These are phyloP conservation scores for Rossbeevera mucosa DNA, from an alignment of 768 basidiomycete genomes.

Conservation along the genomic window DNA sequence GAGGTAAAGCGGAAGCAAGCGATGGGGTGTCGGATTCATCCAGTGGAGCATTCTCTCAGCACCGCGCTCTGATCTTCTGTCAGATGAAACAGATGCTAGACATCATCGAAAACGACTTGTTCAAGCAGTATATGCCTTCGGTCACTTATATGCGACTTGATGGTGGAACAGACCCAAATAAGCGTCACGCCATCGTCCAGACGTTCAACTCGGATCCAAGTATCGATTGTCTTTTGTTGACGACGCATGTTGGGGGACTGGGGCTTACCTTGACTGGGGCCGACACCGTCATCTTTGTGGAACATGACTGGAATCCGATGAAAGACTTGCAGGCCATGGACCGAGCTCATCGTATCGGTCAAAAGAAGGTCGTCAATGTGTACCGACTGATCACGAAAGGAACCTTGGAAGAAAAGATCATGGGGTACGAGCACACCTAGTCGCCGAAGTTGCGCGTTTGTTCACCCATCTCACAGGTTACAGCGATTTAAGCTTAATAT, in stretches of 20 bases:
- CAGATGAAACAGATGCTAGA: conserved; percentile 99
- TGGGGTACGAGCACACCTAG: conserved; percentile 67
- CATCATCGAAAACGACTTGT: conserved; percentile 91
- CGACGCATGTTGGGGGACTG: conserved; percentile 94
- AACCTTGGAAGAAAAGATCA: conserved; percentile 97
- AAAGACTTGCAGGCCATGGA: conserved; percentile 99
- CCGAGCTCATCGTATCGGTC: conserved; percentile 94
- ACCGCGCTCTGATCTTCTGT: conserved; percentile 98
- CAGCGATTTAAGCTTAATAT: conserved; percentile 99
- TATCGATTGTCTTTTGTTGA: conserved; percentile 92
- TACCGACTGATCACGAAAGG: conserved; percentile 96
- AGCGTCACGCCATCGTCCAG: conserved; percentile 95
- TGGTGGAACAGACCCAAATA: conserved; percentile 85
- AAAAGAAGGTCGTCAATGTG: conserved; percentile 98
- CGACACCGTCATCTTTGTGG: conserved; percentile 98
- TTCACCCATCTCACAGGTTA: conserved; percentile 46
- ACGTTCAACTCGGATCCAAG: conserved; percentile 98
- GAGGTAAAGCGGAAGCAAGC: conserved; percentile 62
- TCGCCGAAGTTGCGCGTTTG: neutral
- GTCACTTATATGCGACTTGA: conserved; percentile 99
- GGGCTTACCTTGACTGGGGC: conserved; percentile 96
- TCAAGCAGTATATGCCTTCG: conserved; percentile 88
- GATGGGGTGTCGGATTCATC: conserved; percentile 48
- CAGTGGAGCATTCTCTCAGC: conserved; percentile 73
- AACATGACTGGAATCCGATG: conserved; percentile 99